phyloP scores from a whole-genome alignment of 2,329 filamentous ascomycete species.

The Epichloe baconii region DNA sequence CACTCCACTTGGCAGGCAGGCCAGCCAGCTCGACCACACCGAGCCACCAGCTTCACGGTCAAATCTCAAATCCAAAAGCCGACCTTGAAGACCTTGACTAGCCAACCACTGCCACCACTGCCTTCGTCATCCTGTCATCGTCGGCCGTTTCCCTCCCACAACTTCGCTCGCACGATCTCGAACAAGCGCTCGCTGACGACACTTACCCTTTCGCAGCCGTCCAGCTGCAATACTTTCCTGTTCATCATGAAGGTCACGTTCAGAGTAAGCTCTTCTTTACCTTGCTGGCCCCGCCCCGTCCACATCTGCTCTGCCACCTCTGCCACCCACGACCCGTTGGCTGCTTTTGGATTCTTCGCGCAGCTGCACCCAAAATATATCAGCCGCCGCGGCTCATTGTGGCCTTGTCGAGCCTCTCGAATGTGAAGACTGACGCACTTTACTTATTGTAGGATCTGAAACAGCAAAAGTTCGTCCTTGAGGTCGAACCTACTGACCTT shows the following conservation, averaged over 20 bases:
- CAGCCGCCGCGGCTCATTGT: background rate
- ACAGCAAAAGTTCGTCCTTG: slow-evolving; percentile 95
- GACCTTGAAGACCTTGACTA: background rate
- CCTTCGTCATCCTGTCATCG: slow-evolving; percentile 7
- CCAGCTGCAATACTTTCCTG: slow-evolving; percentile 17
- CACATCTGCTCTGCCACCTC: background rate
- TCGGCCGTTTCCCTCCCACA: slow-evolving; percentile 1
- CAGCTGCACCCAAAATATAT: background rate
- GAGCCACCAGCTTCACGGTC: background rate
- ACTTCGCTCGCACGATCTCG: background rate
- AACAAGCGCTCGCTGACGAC: slow-evolving; percentile 2
- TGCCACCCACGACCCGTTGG: background rate
- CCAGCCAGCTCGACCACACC: background rate
- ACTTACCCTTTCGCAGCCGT: slow-evolving; percentile 3
- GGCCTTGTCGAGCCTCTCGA: background rate
- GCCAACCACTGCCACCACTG: slow-evolving; percentile 8
- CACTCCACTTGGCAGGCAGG: background rate
- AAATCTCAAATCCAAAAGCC: background rate
- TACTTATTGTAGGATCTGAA: slow-evolving; percentile 64
- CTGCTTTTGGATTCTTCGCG: background rate
- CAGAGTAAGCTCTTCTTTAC: slow-evolving; percentile 33
- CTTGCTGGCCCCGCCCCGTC: background rate
- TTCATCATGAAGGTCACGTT: slow-evolving; percentile 57
- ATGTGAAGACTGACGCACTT: background rate
- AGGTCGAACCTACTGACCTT: slow-evolving; percentile 83